A percentile compares a stretch with the other conserved stretches of the same genome.
These are phyloP conservation scores for Lablab purpureus DNA, from an alignment of 306 rosid genomes.

Conservation along the genomic window DNA sequence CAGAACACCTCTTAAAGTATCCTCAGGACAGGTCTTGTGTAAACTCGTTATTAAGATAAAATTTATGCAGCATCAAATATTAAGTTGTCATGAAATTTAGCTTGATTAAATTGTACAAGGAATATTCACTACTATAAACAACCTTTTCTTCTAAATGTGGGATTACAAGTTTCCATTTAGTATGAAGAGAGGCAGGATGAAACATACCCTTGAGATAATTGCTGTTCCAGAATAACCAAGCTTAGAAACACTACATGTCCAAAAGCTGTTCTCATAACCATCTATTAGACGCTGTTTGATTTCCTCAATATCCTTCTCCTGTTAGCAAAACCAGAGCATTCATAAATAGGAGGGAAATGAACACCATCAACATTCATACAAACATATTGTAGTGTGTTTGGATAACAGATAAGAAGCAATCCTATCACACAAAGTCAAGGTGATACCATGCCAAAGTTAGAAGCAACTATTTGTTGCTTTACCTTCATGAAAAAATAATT, in stretches of 20 bases:
- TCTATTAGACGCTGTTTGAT: slow-evolving; percentile 66
- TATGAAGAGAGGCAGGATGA: slow-evolving; percentile 33
- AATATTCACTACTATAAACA: slow-evolving; percentile 2
- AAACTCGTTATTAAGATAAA: background rate
- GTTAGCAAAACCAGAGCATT: slow-evolving; percentile 46
- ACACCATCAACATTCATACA: slow-evolving; percentile 21
- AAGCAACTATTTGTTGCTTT: background rate
- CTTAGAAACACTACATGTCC: slow-evolving; percentile 92
- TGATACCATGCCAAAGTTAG: background rate
- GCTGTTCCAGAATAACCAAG: slow-evolving; percentile 98
- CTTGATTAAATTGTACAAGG: background rate
- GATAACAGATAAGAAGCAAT: background rate
- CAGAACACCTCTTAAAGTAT: too few species aligned
- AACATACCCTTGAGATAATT: slow-evolving; percentile 83
- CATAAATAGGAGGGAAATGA: slow-evolving; percentile 32
- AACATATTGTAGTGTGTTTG: background rate
- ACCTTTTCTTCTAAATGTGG: slow-evolving; percentile 2
- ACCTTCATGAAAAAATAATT: too few species aligned
- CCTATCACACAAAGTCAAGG: background rate
- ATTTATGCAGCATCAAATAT: slow-evolving; percentile 11
- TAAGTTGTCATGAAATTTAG: background rate
- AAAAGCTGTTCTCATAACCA: slow-evolving; percentile 85
- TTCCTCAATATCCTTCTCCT: slow-evolving; percentile 82
- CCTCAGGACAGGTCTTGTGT: too few species aligned
- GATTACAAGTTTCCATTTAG: background rate